Evolutionary conservation across 192 early-diverging fungal species (phyloP), one percentile per base, ranked within the genome.

Genomic region (Mortierella claussenii): DNA sequence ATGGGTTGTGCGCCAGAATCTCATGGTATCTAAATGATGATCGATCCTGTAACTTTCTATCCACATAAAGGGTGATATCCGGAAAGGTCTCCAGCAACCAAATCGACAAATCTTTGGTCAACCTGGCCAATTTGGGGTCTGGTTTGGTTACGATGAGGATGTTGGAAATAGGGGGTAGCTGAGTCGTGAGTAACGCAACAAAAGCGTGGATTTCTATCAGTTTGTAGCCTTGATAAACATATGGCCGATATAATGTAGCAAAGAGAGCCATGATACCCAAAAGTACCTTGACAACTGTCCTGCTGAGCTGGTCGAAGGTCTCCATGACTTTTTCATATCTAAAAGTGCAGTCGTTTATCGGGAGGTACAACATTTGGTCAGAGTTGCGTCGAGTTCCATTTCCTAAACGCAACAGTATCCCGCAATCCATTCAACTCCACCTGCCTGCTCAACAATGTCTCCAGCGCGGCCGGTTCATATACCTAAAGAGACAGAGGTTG

Each of bases 61-160:
- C 78, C n/a, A 79, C 62, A 55, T 34, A 67, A 24, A 79, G 21
- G 3, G 68, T 58, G 42, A 79, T 45, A 28, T 26, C 45, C 1
- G 59, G 78, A 49, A 66, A 79, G 4, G 36, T 66, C 5, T 49
- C 68, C 7, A 79, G 30, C 15, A 79, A 20, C 57, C 68, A 79
- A 1, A 52, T 45, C 2, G 68, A 30, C 5, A 79, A 30, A 1
- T 71, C 78, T 15, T 62, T 69, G 27, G 78, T 79, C 15, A 56
- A 48, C 49, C 61, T 64, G 44, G 54, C n/a, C 17, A 79, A 24
- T 24, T 70, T 79, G 4, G 51, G 78, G 17, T 79, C 78, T 8
- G 78, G 78, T 34, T 79, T 79, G 13, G 78, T 79, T 2, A 79
- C 63, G 21, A 79, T 70, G 11, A 79, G 36, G 26, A 79, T 61